These are phyloP conservation scores for Citrus maxima DNA, from an alignment of 345 rosid genomes.

Conservation along the genomic window DNA sequence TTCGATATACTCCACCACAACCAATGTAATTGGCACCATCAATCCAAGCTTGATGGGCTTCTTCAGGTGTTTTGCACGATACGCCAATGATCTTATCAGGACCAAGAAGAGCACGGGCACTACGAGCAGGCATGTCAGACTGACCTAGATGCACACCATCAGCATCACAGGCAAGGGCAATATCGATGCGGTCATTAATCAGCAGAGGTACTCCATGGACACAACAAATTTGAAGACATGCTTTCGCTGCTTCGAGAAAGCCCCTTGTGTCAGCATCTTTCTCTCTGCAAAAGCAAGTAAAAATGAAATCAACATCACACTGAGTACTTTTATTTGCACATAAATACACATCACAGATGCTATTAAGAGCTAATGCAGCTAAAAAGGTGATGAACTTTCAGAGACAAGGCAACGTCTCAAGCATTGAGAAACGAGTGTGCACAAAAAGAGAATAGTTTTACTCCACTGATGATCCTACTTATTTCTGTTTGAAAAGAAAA, in stretches of 20 bases:
- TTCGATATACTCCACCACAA: conserved; percentile 83
- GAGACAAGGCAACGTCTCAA: background rate
- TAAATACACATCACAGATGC: background rate
- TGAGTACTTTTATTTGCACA: background rate
- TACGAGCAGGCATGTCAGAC: conserved; percentile 66
- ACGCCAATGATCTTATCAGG: conserved; percentile 86
- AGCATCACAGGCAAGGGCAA: conserved; percentile 83
- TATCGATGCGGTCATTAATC: conserved; percentile 82
- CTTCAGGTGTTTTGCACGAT: conserved; percentile 83
- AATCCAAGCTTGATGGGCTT: conserved; percentile 79
- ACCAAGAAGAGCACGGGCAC: conserved; percentile 71
- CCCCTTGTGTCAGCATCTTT: conserved; percentile 61
- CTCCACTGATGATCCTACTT: background rate
- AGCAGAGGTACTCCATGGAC: conserved; percentile 54
- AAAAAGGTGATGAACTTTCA: background rate
- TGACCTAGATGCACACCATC: conserved; percentile 95
- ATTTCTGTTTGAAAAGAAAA: background rate
- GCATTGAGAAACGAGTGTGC: background rate
- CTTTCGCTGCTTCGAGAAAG: conserved; percentile 68
- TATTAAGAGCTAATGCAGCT: background rate
- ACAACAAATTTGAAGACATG: conserved; percentile 62
- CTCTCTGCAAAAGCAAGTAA: conserved; percentile 44
- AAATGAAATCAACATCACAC: conserved; percentile 2
- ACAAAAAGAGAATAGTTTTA: background rate
- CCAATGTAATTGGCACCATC: conserved; percentile 95